Base-by-base conservation (phyloP, 495 filamentous ascomycete species). In the Podospora didyma region DNA sequence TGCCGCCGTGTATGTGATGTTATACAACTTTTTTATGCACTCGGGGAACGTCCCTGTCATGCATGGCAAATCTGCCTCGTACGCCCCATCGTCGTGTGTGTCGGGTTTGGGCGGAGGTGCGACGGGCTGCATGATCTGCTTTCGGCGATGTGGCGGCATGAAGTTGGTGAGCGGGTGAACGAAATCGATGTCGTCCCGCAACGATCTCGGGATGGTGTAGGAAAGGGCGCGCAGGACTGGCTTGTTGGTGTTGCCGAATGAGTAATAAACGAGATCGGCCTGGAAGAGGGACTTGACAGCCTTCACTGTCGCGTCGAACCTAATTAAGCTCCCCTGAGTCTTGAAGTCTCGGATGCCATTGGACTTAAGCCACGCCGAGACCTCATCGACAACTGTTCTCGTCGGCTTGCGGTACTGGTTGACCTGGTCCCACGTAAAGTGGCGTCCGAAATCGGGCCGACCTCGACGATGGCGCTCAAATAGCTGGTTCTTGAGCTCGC, bases 191-290 rank as follows among this genome's bases (percentile, higher is more conserved):
- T 66, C 62, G 23, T 69, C 59, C 11, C 65, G 67, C 16, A 84
- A 61, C 11, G 64, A 61, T 9, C 62, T 61, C 1, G 81, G 81
- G 1, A 84, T 62, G 2, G 74, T 77, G 61, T 84, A 84, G 14
- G 66, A 67, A 23, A 53, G 62, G 14, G 74, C 63, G 9, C 71
- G 68, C n/a, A 75, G 56, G 49, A 62, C 61, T 41, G 41, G 65
- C 14, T 61, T 56, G 2, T 47, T 51, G 23, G n/a, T 23, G 7
- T 7, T 21, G 10, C 56, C 62, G 26, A 69, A 73, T 12, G 61
- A 62, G 58, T 75, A 79, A 24, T 67, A 61, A 2, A 52, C 65
- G 20, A 77, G 56, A 14, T 67, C 63, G 11, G 73, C 73, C n/a
- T 69, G 39, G 48, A 79, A 66, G 4, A 78, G 57, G n/a, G 54